A percentile compares a stretch with the other conserved stretches of the same genome.
Evolutionary conservation across 345 rosid genomes (phyloP).

Genomic region (Raphanus sativus): DNA sequence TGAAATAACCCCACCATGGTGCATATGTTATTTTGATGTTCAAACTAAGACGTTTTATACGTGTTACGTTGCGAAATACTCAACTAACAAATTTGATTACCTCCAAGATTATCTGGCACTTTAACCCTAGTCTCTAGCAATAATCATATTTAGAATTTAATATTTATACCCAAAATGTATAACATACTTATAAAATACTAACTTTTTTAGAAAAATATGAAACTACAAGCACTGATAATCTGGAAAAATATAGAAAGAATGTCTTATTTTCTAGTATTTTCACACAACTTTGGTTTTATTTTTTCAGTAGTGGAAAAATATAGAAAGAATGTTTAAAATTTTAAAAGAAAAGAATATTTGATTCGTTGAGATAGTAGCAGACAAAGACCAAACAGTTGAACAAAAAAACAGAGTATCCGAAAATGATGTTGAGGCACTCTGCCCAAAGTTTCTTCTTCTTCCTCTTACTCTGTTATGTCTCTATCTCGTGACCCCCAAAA

Average conservation of each 20-base stretch:
- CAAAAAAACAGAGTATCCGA: slow-evolving; percentile 31
- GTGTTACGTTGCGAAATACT: not conserved
- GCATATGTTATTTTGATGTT: not conserved
- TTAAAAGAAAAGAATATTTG: not conserved
- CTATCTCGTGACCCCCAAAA: slow-evolving; percentile 39
- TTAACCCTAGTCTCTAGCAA: not conserved
- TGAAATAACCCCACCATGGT: not conserved
- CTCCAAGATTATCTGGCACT: not conserved
- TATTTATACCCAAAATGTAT: not conserved
- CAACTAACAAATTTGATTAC: not conserved
- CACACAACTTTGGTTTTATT: not conserved
- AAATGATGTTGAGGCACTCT: slow-evolving; percentile 37
- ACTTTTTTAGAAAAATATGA: not conserved
- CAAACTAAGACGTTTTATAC: not conserved
- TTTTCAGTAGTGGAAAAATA: not conserved
- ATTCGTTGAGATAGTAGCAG: slow-evolving; percentile 27
- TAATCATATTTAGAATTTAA: not conserved
- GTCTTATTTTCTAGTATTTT: not conserved
- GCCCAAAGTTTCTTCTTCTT: slow-evolving; percentile 40
- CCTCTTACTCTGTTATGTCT: slow-evolving; percentile 34
- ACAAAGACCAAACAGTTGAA: slow-evolving; percentile 36
- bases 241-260: no score
- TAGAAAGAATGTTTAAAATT: not conserved
- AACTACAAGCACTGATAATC: not conserved
- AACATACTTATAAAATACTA: not conserved